Percentiles rank a stretch among this genome's conserved stretches.
Evolutionary conservation across 306 rosid genomes (phyloP).

Genomic region (Prunus kanzakura): DNA sequence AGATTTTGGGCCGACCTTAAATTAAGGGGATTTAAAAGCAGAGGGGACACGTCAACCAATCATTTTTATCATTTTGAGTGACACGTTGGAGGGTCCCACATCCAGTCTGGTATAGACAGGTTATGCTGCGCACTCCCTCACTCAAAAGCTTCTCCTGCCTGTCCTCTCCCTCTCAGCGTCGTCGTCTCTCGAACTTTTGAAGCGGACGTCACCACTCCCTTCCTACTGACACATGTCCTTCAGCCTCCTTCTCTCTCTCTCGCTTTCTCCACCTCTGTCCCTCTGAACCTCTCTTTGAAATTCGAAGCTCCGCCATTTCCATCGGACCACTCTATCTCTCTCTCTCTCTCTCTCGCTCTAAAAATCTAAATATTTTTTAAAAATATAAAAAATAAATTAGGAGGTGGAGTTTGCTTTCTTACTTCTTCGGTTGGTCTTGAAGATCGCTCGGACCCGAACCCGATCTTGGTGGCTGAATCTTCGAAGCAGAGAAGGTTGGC

Average conservation of each 20-base stretch:
- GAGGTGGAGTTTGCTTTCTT: neutral
- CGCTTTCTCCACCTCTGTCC: neutral
- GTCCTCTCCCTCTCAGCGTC: neutral
- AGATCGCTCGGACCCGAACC: constrained; percentile 10
- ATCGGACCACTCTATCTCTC: constrained; percentile 8
- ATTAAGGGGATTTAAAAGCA: no score
- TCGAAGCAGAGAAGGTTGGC: constrained; percentile 17
- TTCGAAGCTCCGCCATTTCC: constrained; percentile 26
- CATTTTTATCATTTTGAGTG: neutral
- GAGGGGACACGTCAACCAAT: no score
- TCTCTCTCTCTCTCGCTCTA: neutral
- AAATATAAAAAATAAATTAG: neutral
- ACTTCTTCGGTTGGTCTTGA: neutral
- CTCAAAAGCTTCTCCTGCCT: neutral
- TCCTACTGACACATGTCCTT: constrained; percentile 30
- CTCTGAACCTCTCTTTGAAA: neutral
- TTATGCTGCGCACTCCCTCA: neutral
- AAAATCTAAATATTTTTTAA: neutral
- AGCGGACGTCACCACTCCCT: constrained; percentile 26
- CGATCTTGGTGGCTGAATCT: constrained; percentile 34
- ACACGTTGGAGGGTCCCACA: neutral
- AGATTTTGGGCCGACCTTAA: no score
- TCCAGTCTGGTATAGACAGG: neutral
- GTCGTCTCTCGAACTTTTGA: constrained; percentile 15
- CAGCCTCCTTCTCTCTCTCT: neutral